These are phyloP conservation scores for Eutrema heterophyllum DNA, from an alignment of 345 rosid genomes.

Conservation along the genomic window DNA sequence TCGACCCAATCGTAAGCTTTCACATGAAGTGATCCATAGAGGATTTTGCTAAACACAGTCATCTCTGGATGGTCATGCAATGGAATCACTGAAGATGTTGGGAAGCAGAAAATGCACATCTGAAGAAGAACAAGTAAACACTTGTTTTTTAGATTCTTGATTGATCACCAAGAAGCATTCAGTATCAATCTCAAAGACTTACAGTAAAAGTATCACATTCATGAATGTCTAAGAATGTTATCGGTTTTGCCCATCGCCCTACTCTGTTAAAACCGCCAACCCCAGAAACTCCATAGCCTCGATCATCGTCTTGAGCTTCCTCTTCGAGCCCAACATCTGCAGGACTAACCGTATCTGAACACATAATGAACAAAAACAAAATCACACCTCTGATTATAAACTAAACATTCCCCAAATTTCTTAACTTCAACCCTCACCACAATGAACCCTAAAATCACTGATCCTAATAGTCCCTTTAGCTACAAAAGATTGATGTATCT, in stretches of 20 bases:
- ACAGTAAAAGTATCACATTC: conserved; percentile 76
- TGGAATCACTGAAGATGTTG: conserved; percentile 90
- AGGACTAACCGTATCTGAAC: conserved; percentile 70
- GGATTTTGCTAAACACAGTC: conserved; percentile 91
- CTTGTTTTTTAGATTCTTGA: background rate
- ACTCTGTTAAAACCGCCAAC: conserved; percentile 43
- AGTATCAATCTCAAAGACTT: conserved; percentile 13
- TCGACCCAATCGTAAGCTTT: conserved; percentile 97
- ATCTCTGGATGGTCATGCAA: conserved; percentile 96
- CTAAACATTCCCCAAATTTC: background rate
- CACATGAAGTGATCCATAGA: conserved; percentile 89
- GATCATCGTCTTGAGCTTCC: conserved; percentile 69
- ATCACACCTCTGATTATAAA: background rate
- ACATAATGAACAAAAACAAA: conserved; percentile 8
- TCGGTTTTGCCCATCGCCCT: conserved; percentile 87
- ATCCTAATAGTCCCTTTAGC: background rate
- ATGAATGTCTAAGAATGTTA: conserved; percentile 68
- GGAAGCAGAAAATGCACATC: conserved; percentile 97
- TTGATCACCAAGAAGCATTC: background rate
- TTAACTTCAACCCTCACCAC: background rate
- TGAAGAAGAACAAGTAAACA: conserved; percentile 30
- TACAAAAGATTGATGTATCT: background rate
- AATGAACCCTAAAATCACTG: background rate
- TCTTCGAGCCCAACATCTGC: conserved; percentile 78
- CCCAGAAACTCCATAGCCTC: conserved; percentile 76